phyloP scores from a whole-genome alignment of 331 rosid species.

The Dryas integrifolia region DNA sequence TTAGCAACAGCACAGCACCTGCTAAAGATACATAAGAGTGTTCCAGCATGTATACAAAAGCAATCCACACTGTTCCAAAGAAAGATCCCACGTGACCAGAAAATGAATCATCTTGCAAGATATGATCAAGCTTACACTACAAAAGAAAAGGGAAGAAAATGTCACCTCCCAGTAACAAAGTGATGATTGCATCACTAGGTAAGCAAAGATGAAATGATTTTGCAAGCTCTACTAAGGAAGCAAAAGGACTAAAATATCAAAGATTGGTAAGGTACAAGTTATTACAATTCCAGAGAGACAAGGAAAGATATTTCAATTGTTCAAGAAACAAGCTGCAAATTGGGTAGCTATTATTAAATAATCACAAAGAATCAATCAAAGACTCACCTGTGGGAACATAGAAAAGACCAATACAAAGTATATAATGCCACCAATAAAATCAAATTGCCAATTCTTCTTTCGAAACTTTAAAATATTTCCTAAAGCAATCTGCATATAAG shows the following conservation, averaged over 20 bases:
- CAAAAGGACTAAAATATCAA: background rate
- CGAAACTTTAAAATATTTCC: conserved; percentile 92
- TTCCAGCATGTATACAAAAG: conserved; percentile 66
- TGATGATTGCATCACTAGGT: conserved; percentile 6
- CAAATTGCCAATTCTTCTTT: conserved; percentile 99
- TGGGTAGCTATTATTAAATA: background rate
- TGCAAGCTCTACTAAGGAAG: background rate
- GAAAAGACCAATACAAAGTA: conserved; percentile 83
- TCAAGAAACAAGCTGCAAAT: background rate
- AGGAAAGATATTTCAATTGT: background rate
- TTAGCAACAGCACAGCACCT: conserved; percentile 65
- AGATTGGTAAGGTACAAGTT: background rate
- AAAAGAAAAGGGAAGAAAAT: conserved; percentile 30
- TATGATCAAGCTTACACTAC: conserved; percentile 86
- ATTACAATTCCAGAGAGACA: background rate
- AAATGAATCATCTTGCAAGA: conserved; percentile 77
- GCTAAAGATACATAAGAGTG: conserved; percentile 64
- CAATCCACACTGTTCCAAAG: conserved; percentile 78
- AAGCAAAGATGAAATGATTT: conserved; percentile 3
- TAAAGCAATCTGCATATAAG: conserved; percentile 70
- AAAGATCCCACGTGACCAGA: conserved; percentile 73
- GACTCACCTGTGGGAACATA: conserved; percentile 93
- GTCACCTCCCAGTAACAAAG: conserved; percentile 33
- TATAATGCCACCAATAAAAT: conserved; percentile 97
- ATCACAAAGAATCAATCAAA: background rate